Evolutionary conservation across 192 early-diverging fungal genomes (phyloP).

Genomic region (Rhizophagus sp.): DNA sequence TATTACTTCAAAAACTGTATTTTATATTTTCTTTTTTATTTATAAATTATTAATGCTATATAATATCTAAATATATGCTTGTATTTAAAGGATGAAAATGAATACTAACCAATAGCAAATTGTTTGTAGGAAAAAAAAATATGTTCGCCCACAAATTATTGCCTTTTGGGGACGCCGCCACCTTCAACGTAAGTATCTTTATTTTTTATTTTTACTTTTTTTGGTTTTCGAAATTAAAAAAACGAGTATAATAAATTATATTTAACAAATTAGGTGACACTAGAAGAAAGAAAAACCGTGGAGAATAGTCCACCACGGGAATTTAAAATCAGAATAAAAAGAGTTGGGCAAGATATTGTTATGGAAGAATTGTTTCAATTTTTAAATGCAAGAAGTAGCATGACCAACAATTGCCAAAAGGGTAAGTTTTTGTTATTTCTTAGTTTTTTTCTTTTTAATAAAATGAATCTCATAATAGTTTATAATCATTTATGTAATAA

Average conservation of each 20-base stretch:
- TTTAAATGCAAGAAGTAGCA: constrained; percentile 46
- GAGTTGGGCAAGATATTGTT: constrained; percentile 59
- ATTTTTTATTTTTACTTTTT: not conserved
- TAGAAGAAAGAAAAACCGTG: constrained; percentile 36
- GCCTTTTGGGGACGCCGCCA: constrained; percentile 43
- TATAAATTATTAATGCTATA: no score
- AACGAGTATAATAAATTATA: not conserved
- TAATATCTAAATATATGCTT: no score
- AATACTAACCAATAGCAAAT: not conserved
- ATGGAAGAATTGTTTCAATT: constrained; percentile 58
- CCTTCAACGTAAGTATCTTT: constrained; percentile 54
- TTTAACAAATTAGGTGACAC: constrained; percentile 28
- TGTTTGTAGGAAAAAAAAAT: constrained; percentile 82
- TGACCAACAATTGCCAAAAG: constrained; percentile 42
- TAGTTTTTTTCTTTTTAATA: not conserved
- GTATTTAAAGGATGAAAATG: not conserved
- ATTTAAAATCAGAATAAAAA: constrained; percentile 67
- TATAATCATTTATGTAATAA: not conserved
- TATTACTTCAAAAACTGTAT: no score
- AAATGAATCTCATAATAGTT: not conserved
- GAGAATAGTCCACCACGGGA: constrained; percentile 41
- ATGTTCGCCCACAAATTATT: constrained; percentile 63
- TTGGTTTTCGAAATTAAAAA: no score
- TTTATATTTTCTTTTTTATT: no score
- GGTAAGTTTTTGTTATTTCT: not conserved